phyloP scores from a whole-genome alignment of 1,284 basidiomycete species.

The Cutaneotrichosporon sp. region DNA sequence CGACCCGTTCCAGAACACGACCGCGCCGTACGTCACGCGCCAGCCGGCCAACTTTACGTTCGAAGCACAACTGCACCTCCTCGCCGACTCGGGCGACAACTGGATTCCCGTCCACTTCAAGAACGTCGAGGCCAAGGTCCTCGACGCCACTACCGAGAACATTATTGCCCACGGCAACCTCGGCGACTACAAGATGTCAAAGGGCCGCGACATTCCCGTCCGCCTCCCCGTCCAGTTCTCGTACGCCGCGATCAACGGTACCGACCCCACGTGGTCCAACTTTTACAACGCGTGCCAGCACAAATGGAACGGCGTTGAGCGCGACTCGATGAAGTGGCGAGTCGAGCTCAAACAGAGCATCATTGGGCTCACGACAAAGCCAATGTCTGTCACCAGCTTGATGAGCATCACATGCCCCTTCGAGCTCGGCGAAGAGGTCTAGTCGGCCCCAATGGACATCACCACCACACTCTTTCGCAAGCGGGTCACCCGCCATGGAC shows the following conservation, averaged over 20 bases:
- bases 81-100: conserved; percentile 65
- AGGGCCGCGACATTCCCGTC: conserved; percentile 59
- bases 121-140: conserved; percentile 55
- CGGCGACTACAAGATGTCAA: conserved; percentile 56
- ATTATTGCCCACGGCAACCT: conserved; percentile 63
- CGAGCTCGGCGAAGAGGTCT: conserved; percentile 53
- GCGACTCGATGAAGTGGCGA: conserved; percentile 65
- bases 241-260: conserved; percentile 70
- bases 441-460: no score
- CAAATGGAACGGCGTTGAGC: conserved; percentile 54
- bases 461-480: no score
- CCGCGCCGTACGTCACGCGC: conserved; percentile 56
- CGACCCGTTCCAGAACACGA: conserved; percentile 59
- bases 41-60: conserved; percentile 80
- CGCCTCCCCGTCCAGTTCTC: conserved; percentile 70
- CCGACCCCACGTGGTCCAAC: conserved; percentile 72
- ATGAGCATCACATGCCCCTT: conserved; percentile 67
- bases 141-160: conserved; percentile 59
- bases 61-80: conserved; percentile 63
- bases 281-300: conserved; percentile 75
- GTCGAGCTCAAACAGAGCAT: conserved; percentile 65
- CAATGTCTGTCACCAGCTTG: conserved; percentile 57
- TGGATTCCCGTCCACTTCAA: conserved; percentile 69
- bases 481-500: neutral
- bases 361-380: conserved; percentile 59